Base-by-base conservation (phyloP, 2,329 filamentous ascomycete species). In the Zopfia rhizophila region DNA sequence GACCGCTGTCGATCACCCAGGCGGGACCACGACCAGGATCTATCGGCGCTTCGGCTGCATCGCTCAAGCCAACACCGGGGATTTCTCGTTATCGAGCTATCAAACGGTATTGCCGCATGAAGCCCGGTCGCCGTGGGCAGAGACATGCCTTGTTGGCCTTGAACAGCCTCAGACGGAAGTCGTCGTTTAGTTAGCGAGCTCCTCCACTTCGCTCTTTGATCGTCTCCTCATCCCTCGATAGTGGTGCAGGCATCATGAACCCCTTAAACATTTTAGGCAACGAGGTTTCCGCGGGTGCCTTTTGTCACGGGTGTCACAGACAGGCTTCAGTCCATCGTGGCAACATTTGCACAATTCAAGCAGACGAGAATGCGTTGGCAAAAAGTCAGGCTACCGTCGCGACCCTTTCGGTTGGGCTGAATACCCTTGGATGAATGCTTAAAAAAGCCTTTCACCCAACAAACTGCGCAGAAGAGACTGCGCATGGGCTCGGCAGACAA, bases 1-100 rank as follows among this genome's bases (percentile, higher is more conserved):
- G 54, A 65, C 64, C 63, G 63, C 60, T 59, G 68, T 63, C 65
- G 68, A 70, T 70, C 68, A 62, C 60, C 53, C 48, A 61, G 55
- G 52, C 65, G 64, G 65, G 63, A 68, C 55, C 60, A 57, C 54
- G 11, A 16, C 59, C 57, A 65, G 64, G 66, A 56, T 62, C 53
- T 30, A 44, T 66, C 64, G 64, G 63, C 59, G 64, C 65, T 58
- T 68, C 63, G 65, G 64, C 62, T 66, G 63, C 61, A 62, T 61
- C 58, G 57, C 55, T 58, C 55, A 59, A 63, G 65, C 60, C 64
- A 67, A 51, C 49, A 50, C 51, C 59, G 66, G 67, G 61, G 63
- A 70, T 63, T 68, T 68, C 57, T 66, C 56, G 55, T 61, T 61
- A 60, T 69, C 63, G 57, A 68, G 38, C 31, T 56, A 45, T 53